A percentile compares a stretch with the other conserved stretches of the same genome.
Conservation (phyloP, 2,329 filamentous ascomycete species). For the Fusarium sp. region DNA sequence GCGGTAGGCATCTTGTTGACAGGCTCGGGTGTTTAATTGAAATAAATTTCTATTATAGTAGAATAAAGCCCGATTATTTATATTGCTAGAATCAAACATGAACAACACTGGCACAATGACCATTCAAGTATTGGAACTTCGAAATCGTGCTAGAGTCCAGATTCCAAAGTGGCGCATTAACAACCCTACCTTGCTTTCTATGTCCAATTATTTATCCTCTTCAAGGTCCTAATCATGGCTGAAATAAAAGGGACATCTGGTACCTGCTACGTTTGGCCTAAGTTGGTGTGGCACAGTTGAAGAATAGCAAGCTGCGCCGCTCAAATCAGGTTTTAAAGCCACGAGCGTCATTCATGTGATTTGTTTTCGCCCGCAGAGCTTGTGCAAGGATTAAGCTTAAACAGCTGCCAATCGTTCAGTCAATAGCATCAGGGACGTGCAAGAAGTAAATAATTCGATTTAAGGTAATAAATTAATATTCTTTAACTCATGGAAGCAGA, state of each 20-base stretch:
- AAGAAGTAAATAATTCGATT: no score
- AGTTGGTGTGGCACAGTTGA: not conserved
- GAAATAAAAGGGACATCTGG: accelerated
- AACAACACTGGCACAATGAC: no score
- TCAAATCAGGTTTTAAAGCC: not conserved
- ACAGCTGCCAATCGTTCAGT: not conserved
- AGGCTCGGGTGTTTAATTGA: no score
- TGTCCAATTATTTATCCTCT: slow-evolving; percentile 31
- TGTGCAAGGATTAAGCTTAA: not conserved
- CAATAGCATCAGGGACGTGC: not conserved
- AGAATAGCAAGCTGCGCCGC: not conserved
- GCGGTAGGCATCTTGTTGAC: slow-evolving; percentile 22
- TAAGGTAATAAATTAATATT: no score
- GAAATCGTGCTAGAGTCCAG: no score
- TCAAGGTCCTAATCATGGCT: not conserved
- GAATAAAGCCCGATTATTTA: no score
- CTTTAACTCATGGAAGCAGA: no score
- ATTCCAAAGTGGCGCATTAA: no score
- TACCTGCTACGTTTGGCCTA: not conserved
- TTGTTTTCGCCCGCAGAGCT: not conserved
- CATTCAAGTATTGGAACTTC: no score
- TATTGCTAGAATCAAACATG: no score
- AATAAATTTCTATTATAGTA: no score
- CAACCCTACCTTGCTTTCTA: no score
- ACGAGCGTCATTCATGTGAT: not conserved